Evolutionary conservation across 2,329 filamentous ascomycete species (phyloP).

Genomic region (Aspergillus niger): DNA sequence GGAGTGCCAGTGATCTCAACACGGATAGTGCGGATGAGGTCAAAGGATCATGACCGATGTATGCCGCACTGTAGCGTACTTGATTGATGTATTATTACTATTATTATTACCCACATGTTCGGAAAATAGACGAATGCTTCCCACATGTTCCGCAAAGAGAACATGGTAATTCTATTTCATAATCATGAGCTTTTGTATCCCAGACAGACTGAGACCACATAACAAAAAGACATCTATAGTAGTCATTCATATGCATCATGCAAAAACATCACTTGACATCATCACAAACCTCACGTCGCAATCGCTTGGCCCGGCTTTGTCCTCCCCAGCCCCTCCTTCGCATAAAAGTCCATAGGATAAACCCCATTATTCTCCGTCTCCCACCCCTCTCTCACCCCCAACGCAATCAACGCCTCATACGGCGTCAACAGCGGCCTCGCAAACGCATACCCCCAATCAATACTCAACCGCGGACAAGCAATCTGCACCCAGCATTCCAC

Average conservation of each 20-base stretch:
- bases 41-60: slow-evolving; percentile 27
- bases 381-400: slow-evolving; percentile 78
- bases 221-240: slow-evolving; percentile 1
- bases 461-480: slow-evolving; percentile 92
- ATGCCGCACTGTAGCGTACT: background rate
- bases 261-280: background rate
- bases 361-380: slow-evolving; percentile 61
- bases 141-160: background rate
- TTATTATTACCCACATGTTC: slow-evolving; percentile 10
- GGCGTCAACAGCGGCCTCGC: slow-evolving; percentile 84
- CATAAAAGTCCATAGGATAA: slow-evolving; percentile 99
- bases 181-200: slow-evolving; percentile 5
- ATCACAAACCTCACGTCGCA: background rate
- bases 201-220: background rate
- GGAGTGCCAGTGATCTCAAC: slow-evolving; percentile 41
- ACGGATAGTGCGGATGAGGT: slow-evolving; percentile 40
- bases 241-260: slow-evolving; percentile 13
- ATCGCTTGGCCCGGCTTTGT: slow-evolving; percentile 46
- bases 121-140: slow-evolving; percentile 4
- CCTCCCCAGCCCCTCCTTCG: slow-evolving; percentile 83
- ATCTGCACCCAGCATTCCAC: slow-evolving; percentile 99
- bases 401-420: slow-evolving; percentile 90
- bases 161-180: slow-evolving; percentile 2
- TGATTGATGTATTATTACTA: slow-evolving; percentile 22
- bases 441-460: slow-evolving; percentile 99